These are phyloP conservation scores for Populus hybrid DNA, from an alignment of 441 rosid species.

Conservation along the genomic window DNA sequence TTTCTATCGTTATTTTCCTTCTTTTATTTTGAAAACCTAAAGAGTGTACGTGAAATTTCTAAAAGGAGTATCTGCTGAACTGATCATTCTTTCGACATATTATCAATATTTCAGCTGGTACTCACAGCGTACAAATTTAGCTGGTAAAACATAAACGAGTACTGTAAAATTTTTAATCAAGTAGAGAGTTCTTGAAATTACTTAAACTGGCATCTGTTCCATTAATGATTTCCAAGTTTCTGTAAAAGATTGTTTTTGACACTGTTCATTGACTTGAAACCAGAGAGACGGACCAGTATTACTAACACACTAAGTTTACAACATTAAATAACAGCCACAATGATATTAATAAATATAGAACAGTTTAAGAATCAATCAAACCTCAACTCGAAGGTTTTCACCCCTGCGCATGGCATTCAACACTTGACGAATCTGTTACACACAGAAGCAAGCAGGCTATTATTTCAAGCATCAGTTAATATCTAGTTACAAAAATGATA, in stretches of 20 bases:
- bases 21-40: background rate
- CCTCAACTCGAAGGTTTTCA: slow-evolving; percentile 72
- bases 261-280: background rate
- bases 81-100: background rate
- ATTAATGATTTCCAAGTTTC: background rate
- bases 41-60: background rate
- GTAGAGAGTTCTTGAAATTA: background rate
- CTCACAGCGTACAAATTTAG: background rate
- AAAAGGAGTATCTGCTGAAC: background rate
- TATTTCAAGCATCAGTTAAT: background rate
- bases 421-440: slow-evolving; percentile 75
- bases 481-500: background rate
- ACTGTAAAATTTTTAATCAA: background rate
- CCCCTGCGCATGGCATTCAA: slow-evolving; percentile 79
- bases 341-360: background rate
- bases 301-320: background rate
- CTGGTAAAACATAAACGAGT: background rate
- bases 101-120: background rate
- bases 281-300: background rate
- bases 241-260: background rate
- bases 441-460: slow-evolving; percentile 20
- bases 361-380: slow-evolving; percentile 32
- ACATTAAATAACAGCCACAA: background rate
- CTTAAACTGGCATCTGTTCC: background rate
- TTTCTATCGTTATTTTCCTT: background rate